Base-by-base conservation (phyloP, 1,284 basidiomycete species). In the Thelephora terrestris region DNA sequence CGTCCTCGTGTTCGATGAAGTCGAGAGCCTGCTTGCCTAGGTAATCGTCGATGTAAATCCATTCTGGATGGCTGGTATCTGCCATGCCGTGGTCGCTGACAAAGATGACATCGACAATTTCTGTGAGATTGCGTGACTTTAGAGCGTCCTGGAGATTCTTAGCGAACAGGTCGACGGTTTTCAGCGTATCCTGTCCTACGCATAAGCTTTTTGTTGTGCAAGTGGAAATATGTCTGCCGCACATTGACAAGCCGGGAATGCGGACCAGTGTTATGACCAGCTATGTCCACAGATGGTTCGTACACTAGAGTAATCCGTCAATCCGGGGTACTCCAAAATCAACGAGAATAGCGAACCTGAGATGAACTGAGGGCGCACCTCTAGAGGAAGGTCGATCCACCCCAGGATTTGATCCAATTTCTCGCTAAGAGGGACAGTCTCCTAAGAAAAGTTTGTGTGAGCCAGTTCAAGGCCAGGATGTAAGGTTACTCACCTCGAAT, bases 11-110 rank as follows among this genome's bases (percentile, higher is more conserved):
- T 50, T 79, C 76, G 51, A 89, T 81, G 43, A 67, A 68, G 18
- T 62, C 62, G 51, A 78, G 73, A 2, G 81, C 83, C 1, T 85
- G 79, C 24, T 65, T 55, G 0, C 85, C 88, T n/a, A 94, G 68
- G 49, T 92, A 76, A 51, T 88, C 81, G 61, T 96, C 91, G 46
- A 96, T 71, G 63, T 84, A 91, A 34, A 95, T 69, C 47, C 81
- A 71, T 44, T 84, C 76, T 0, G 82, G 78, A 54, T 87, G 75
- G 52, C 79, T 82, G 7, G 91, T 94, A 55, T 85, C 82, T 0
- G 82, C 85, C 92, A 96, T 95, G 3, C 92, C 93, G 60, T 96
- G 92, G 64, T 96, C 93, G 50, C 84, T 88, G 46, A 96, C 89
- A 57, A 94, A 91, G 23, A 95, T 74, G 24, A 96, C 71, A 61